Percentiles rank a stretch among this genome's conserved stretches.
Evolutionary conservation across 495 filamentous ascomycete genomes (phyloP).

Genomic region (Penicillium chermesinum): DNA sequence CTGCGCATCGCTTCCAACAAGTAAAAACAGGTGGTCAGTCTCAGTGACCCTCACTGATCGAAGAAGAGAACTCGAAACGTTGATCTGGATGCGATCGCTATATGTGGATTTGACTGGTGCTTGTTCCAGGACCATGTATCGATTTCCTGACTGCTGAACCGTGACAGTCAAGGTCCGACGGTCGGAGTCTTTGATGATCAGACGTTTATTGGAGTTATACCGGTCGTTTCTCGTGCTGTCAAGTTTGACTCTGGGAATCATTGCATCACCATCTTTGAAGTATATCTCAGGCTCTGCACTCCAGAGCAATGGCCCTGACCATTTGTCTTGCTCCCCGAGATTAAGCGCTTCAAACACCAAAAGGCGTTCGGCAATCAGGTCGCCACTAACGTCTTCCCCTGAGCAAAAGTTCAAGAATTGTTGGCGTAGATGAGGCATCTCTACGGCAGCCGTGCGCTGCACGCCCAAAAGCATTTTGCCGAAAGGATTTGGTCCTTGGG

Average conservation of each 20-base stretch:
- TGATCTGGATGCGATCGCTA: constrained; percentile 2
- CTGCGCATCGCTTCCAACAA: constrained; percentile 7
- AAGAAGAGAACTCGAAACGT: constrained; percentile 12
- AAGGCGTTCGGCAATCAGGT: constrained; percentile 14
- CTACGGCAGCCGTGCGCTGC: constrained; percentile 24
- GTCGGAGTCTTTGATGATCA: constrained; percentile 13
- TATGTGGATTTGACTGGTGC: background rate
- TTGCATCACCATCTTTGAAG: constrained; percentile 15
- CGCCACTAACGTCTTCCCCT: constrained; percentile 3
- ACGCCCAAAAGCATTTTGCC: constrained; percentile 37
- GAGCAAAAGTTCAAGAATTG: constrained; percentile 26
- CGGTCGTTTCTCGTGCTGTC: constrained; percentile 26
- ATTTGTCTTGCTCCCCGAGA: constrained; percentile 14
- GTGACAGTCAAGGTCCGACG: constrained; percentile 1
- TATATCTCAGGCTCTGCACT: constrained; percentile 23
- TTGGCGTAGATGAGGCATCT: constrained; percentile 22
- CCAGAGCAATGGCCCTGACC: constrained; percentile 13
- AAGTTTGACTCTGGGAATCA: constrained; percentile 29
- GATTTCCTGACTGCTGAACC: constrained; percentile 2
- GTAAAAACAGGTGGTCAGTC: constrained; percentile 10
- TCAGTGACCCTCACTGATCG: constrained; percentile 10
- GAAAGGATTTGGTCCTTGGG: constrained; percentile 28
- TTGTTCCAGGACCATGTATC: constrained; percentile 13
- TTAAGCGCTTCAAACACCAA: constrained; percentile 21
- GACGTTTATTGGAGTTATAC: constrained; percentile 31